Evolutionary conservation across 2,329 filamentous ascomycete species (phyloP).

Genomic region (Botrytis galanthina): DNA sequence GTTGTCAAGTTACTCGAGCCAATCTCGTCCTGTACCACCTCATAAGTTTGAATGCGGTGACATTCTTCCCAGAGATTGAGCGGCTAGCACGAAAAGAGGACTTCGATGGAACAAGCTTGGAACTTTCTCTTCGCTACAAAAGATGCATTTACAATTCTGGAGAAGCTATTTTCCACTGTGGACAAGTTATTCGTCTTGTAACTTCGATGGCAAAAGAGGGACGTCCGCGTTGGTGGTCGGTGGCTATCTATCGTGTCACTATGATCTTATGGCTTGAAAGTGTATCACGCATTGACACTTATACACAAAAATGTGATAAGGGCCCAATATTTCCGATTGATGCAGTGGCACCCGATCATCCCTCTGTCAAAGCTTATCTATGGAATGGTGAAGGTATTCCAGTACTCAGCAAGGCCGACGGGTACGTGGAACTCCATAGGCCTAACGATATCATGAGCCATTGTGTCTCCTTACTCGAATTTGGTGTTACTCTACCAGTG

Average conservation of each 20-base stretch:
- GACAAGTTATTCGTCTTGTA: slow-evolving; percentile 63
- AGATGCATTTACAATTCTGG: slow-evolving; percentile 62
- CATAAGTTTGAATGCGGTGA: slow-evolving; percentile 66
- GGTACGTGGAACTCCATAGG: slow-evolving; percentile 45
- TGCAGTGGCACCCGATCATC: slow-evolving; percentile 49
- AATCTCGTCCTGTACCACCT: slow-evolving; percentile 70
- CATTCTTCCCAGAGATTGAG: slow-evolving; percentile 67
- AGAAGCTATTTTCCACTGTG: slow-evolving; percentile 65
- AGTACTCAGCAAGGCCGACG: slow-evolving; percentile 50
- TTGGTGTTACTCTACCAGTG: slow-evolving; percentile 51
- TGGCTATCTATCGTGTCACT: slow-evolving; percentile 64
- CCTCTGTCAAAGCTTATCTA: slow-evolving; percentile 50
- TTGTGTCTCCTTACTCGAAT: slow-evolving; percentile 52
- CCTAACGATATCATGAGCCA: slow-evolving; percentile 49
- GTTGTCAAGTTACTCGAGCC: slow-evolving; percentile 59
- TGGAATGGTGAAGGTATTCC: slow-evolving; percentile 53
- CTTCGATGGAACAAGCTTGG: slow-evolving; percentile 52
- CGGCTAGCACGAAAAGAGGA: slow-evolving; percentile 60
- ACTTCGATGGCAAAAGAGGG: slow-evolving; percentile 57
- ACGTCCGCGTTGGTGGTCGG: slow-evolving; percentile 69
- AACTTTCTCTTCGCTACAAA: slow-evolving; percentile 55
- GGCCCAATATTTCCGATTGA: slow-evolving; percentile 49
- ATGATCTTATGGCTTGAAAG: slow-evolving; percentile 63
- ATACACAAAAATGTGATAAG: slow-evolving; percentile 36
- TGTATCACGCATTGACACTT: slow-evolving; percentile 49